A percentile compares a stretch with the other conserved stretches of the same genome.
phyloP scores from a whole-genome alignment of 805 yeast species.

The Wickerhamiella kurtzmanii region DNA sequence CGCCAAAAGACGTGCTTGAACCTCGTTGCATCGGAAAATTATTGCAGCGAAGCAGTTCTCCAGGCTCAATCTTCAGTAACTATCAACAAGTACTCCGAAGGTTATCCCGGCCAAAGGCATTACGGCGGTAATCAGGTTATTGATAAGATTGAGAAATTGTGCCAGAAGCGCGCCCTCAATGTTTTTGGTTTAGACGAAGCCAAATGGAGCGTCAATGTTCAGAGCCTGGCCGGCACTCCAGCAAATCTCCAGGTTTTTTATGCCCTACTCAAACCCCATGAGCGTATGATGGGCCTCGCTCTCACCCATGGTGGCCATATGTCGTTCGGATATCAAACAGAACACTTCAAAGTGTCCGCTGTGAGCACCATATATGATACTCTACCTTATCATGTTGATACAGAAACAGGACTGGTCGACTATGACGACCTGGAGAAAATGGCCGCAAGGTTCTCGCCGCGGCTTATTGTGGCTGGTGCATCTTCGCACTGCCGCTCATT shows the following conservation, averaged over 20 bases:
- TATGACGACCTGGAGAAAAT: conserved; percentile 87
- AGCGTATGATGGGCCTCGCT: conserved; percentile 94
- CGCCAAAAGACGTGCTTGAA: conserved; percentile 90
- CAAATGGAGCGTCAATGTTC: conserved; percentile 96
- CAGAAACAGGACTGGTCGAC: conserved; percentile 86
- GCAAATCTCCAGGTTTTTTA: conserved; percentile 94
- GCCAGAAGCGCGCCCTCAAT: conserved; percentile 86
- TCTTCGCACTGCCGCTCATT: conserved; percentile 93
- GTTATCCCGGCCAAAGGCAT: conserved; percentile 97
- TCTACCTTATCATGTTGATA: conserved; percentile 92
- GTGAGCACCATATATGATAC: conserved; percentile 95
- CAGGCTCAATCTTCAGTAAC: conserved; percentile 93
- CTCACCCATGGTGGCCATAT: conserved; percentile 98
- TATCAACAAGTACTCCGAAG: conserved; percentile 97
- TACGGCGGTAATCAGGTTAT: conserved; percentile 97
- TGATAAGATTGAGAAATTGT: conserved; percentile 80
- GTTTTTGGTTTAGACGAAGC: conserved; percentile 70
- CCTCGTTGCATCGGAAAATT: conserved; percentile 92
- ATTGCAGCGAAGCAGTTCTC: conserved; percentile 87
- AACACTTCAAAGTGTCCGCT: conserved; percentile 80
- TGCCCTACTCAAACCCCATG: conserved; percentile 89
- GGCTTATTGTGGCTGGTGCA: conserved; percentile 93
- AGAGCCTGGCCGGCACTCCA: conserved; percentile 91
- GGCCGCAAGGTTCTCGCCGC: conserved; percentile 86
- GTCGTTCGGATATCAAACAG: conserved; percentile 96